Evolutionary conservation across 1,139 yeast species (phyloP).

Genomic region (Citeromyces hawaiiensis): DNA sequence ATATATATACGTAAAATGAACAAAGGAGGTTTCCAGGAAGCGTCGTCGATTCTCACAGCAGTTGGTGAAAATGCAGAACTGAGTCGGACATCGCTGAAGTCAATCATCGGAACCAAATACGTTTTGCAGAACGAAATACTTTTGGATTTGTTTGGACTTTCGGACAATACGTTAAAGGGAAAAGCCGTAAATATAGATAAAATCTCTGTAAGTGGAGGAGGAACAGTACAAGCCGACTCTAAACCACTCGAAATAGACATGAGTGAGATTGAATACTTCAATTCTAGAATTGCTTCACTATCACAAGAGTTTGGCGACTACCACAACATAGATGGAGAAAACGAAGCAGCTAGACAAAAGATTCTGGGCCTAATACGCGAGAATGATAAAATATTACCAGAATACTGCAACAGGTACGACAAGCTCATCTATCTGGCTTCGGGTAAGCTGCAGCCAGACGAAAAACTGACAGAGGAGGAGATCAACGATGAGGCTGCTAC

Average conservation of each 20-base stretch:
- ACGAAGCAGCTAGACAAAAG: constrained; percentile 1
- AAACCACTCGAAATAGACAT: neutral
- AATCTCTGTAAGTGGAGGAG: neutral
- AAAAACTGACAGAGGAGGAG: constrained; percentile 5
- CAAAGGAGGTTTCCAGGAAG: constrained; percentile 4
- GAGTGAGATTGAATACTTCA: constrained; percentile 4
- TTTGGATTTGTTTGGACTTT: constrained; percentile 9
- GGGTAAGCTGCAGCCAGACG: constrained; percentile 7
- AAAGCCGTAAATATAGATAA: neutral
- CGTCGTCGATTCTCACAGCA: constrained; percentile 6
- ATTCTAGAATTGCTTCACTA: constrained; percentile 6
- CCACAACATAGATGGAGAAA: constrained; percentile 6
- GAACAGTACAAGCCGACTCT: neutral
- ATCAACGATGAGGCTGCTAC: constrained; percentile 7
- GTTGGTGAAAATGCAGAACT: constrained; percentile 6
- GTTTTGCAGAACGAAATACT: constrained; percentile 16
- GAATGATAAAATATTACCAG: constrained; percentile 9
- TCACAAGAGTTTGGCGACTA: constrained; percentile 11
- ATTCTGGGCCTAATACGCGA: constrained; percentile 1
- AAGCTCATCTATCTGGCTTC: constrained; percentile 11
- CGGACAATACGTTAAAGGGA: neutral
- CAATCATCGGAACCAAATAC: constrained; percentile 17
- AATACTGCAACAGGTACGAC: constrained; percentile 8
- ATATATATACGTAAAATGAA: neutral
- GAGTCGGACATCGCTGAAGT: constrained; percentile 15